phyloP scores from a whole-genome alignment of 495 filamentous ascomycete genomes.

The Tuber brumale region DNA sequence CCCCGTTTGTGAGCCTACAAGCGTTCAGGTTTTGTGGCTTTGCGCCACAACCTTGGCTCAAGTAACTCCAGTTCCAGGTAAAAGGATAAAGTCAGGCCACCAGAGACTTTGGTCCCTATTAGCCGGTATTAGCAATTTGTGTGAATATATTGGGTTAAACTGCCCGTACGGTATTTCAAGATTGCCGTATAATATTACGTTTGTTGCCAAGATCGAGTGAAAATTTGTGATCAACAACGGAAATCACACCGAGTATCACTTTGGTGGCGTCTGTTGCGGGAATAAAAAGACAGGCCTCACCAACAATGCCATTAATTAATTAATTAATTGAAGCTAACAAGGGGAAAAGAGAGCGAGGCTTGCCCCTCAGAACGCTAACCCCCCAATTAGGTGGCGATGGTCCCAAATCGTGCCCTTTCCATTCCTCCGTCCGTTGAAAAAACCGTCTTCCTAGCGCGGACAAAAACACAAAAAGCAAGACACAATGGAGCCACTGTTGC shows the following conservation, averaged over 20 bases:
- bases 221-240: neutral
- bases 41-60: too few relatives aligned
- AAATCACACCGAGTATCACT: neutral
- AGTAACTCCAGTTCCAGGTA: too few relatives aligned
- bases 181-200: rapidly evolving
- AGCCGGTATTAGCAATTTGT: too few relatives aligned
- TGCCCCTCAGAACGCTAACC: neutral
- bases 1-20: too few relatives aligned
- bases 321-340: neutral
- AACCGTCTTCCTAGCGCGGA: neutral
- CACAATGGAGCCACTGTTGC: too few relatives aligned
- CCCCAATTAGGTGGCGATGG: neutral
- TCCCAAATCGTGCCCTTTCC: neutral
- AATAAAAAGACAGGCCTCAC: neutral
- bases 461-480: neutral
- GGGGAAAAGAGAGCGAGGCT: neutral
- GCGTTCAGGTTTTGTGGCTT: too few relatives aligned
- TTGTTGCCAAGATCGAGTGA: neutral
- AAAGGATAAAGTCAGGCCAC: too few relatives aligned
- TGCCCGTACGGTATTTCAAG: too few relatives aligned
- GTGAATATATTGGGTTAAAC: too few relatives aligned
- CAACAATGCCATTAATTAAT: neutral
- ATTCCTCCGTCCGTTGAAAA: neutral
- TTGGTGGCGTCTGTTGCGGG: too few relatives aligned
- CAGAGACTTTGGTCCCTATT: too few relatives aligned